Evolutionary conservation across 2,329 filamentous ascomycete species (phyloP).

Genomic region (Ophiostoma sp.): DNA sequence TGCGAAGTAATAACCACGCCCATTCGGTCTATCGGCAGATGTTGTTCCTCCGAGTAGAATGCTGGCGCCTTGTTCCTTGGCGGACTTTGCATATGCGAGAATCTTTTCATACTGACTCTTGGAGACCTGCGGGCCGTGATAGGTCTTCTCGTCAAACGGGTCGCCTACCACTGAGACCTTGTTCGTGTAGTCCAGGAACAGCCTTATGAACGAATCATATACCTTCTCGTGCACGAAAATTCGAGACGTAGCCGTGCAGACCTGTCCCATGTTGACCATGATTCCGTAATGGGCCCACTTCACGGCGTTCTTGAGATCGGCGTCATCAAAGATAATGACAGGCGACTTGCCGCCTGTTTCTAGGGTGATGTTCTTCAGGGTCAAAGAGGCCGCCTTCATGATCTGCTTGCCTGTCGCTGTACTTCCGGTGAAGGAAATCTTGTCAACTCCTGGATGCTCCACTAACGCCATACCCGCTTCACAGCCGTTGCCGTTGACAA

Average conservation of each 20-base stretch:
- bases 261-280: slow-evolving; percentile 71
- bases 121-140: slow-evolving; percentile 59
- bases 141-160: slow-evolving; percentile 56
- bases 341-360: slow-evolving; percentile 63
- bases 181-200: slow-evolving; percentile 47
- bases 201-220: slow-evolving; percentile 60
- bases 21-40: not conserved
- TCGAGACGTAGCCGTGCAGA: slow-evolving; percentile 71
- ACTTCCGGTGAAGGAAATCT: slow-evolving; percentile 73
- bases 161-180: slow-evolving; percentile 55
- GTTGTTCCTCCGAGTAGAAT: slow-evolving; percentile 53
- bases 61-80: slow-evolving; percentile 60
- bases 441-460: slow-evolving; percentile 64
- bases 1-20: slow-evolving; percentile 27
- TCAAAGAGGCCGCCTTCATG: slow-evolving; percentile 64
- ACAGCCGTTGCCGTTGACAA: slow-evolving; percentile 66
- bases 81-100: slow-evolving; percentile 57
- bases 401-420: slow-evolving; percentile 66
- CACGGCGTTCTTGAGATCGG: slow-evolving; percentile 61
- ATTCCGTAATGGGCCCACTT: slow-evolving; percentile 50
- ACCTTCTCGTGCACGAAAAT: slow-evolving; percentile 66
- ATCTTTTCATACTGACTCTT: slow-evolving; percentile 63
- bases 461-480: slow-evolving; percentile 67
- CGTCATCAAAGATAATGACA: slow-evolving; percentile 59
- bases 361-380: slow-evolving; percentile 59